Evolutionary conservation across 495 filamentous ascomycete species (phyloP), one percentile per base, ranked within the genome.

Genomic region (Lasiosphaeris hirsuta): DNA sequence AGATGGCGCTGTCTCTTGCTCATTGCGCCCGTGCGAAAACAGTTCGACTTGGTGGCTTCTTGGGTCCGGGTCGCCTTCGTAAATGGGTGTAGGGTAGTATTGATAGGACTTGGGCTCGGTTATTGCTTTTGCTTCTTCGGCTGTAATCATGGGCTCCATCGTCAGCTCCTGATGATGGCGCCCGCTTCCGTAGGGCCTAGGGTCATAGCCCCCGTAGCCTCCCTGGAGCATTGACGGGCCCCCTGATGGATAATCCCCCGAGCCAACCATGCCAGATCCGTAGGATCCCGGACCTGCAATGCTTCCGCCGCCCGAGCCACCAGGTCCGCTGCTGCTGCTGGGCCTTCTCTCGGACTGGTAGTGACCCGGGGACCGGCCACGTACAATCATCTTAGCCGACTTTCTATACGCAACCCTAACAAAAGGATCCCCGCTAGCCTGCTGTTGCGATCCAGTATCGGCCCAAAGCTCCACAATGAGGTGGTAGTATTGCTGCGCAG

Each of bases 401-500:
- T 90, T 85, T 34, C 83, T 81, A 39, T 83, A 81, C 5, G 92
- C 93, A 35, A 97, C 79, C 66, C 90, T 92, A 62, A 94, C 73
- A 79, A 82, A 96, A 47, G 73, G 77, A 1, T 73, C 72, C 40
- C 71, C 60, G 44, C 23, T 30, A 30, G 23, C 23, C 23, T 30
- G 23, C 5, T 55, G 71, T 41, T 79, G 73, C 49, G 61, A 65
- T 6, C 79, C 76, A 7, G 94, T 76, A 60, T 96, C 88, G 19
- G 87, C 93, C 62, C 85, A 90, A 3, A 97, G 83, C 67, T 97
- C 92, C 1, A 96, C 88, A 33, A 96, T 82, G 33, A 97, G 78
- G 61, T 95, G 92, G 68, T 96, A 97, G 68, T 90, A 96, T 63
- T 96, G 93, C 68, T 97, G 93, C 10, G 90, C 89, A 0, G 93